Percentiles rank a stretch among this genome's conserved stretches.
These are phyloP conservation scores for Wickerhamiella domercqiae DNA, from an alignment of 805 yeast species.

Conservation along the genomic window DNA sequence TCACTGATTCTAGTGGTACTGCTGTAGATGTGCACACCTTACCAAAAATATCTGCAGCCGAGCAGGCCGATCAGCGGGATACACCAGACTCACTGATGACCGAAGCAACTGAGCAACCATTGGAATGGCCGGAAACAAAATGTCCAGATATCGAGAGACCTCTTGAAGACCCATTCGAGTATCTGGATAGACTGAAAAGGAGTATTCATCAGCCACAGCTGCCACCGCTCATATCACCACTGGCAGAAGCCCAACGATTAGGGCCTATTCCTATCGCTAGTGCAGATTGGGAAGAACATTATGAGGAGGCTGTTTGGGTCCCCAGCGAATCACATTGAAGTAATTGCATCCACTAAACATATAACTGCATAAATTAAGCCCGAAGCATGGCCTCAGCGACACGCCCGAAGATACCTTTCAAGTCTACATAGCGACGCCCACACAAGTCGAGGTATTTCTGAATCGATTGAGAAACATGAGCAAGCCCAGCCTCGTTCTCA, in stretches of 20 bases:
- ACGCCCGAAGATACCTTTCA: conserved; percentile 50
- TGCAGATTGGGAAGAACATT: conserved; percentile 17
- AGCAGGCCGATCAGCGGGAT: background rate
- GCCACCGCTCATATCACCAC: conserved; percentile 7
- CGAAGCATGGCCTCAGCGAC: background rate
- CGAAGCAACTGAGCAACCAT: too few relatives aligned
- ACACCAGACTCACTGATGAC: too few relatives aligned
- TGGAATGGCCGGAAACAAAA: background rate
- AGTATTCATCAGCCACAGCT: conserved; percentile 1
- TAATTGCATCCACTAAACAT: background rate
- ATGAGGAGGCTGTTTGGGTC: conserved; percentile 9
- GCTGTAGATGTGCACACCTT: conserved; percentile 3
- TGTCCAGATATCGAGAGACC: conserved; percentile 5
- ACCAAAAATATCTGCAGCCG: conserved; percentile 3
- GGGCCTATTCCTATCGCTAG: conserved; percentile 6
- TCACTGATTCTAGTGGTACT: conserved; percentile 4
- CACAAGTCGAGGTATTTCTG: conserved; percentile 61
- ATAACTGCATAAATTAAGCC: background rate
- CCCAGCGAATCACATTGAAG: background rate
- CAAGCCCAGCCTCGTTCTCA: conserved; percentile 55
- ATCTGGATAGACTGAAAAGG: conserved; percentile 10
- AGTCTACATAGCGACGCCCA: conserved; percentile 80
- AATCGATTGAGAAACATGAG: conserved; percentile 39
- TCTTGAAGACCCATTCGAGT: conserved; percentile 16
- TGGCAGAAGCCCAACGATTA: conserved; percentile 10